Base-by-base conservation (phyloP, 2,329 filamentous ascomycete species). In the Exserohilum rostratum region DNA sequence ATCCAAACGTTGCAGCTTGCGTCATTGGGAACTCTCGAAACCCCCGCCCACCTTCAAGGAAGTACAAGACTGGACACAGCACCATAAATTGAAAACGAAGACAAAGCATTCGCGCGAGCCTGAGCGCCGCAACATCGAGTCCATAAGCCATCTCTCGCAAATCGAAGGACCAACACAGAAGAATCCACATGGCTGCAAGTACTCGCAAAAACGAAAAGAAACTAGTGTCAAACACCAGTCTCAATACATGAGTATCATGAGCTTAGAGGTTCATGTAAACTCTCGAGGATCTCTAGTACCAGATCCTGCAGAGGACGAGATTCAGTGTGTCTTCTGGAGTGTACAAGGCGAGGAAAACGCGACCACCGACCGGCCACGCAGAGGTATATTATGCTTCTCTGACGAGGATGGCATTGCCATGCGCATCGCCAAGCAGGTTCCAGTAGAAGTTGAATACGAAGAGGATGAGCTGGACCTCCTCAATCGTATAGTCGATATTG, bases 201-300 rank as follows among this genome's bases (percentile, higher is more conserved):
- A 90, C 72, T 91, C 89, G 0, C 91, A 93, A 63, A 90, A 87
- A 68, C 82, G 84, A 57, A 85, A 87, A 62, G 87, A 87, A 1
- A 90, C 88, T 0, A 91, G 87, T 62, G 87, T 96, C 15, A 85
- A 91, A 67, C 90, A 93, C 62, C 91, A 96, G 72, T 87, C 86
- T 2, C 90, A 95, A 64, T 96, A 96, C 72, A 98, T 99, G 95
- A 96, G 90, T 64, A 91, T 89, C 15, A 93, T 99, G 90, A 96
- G 92, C 62, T 76, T 99, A 6, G 95, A 99, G 71, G 78, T 98
- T 4, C 93, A 99, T 70, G 88, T 96, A 58, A 96, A 96, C 65
- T 95, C 90, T 3, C 84, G 93, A 51, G 91, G 86, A 6, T 87
- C 85, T 44, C 81, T 97, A 7, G 84, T 91, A 2, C 92, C 95